Evolutionary conservation across 2,329 filamentous ascomycete genomes (phyloP).

Genomic region (Grosmannia penicillata): DNA sequence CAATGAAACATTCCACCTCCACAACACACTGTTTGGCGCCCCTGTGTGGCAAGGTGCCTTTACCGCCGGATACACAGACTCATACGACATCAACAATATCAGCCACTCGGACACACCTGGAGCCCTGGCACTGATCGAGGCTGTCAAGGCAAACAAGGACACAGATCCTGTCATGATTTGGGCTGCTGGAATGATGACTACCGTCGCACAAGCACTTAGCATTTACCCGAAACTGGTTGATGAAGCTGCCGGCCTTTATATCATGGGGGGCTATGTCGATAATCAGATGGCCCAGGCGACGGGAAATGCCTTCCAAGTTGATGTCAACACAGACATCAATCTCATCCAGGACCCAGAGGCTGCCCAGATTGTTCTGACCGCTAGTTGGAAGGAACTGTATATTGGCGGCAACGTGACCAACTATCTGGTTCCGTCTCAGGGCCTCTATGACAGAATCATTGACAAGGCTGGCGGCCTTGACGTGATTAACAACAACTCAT

Average conservation of each 20-base stretch:
- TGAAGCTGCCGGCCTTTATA: conserved; percentile 4
- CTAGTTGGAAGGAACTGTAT: conserved; percentile 6
- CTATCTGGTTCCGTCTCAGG: conserved; percentile 5
- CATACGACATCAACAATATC: conserved; percentile 3
- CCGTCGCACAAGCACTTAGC: conserved; percentile 4
- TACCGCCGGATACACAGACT: not conserved
- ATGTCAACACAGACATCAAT: conserved; percentile 7
- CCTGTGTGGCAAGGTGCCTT: conserved; percentile 6
- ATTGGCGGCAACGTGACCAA: conserved; percentile 7
- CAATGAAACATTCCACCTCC: conserved; percentile 5
- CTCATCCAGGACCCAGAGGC: conserved; percentile 6
- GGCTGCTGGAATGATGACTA: conserved; percentile 5
- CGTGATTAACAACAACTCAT: conserved; percentile 5
- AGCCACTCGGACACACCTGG: not conserved
- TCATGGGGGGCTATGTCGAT: conserved; percentile 6
- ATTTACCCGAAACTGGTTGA: conserved; percentile 4
- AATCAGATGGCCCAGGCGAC: conserved; percentile 1
- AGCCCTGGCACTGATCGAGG: conserved; percentile 2
- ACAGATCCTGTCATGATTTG: conserved; percentile 7
- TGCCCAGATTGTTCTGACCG: conserved; percentile 4
- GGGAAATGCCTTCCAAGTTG: conserved; percentile 2
- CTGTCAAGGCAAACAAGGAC: conserved; percentile 2
- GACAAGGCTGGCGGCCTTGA: conserved; percentile 1
- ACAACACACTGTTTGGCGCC: conserved; percentile 4
- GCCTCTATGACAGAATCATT: conserved; percentile 4